A percentile compares a stretch with the other conserved stretches of the same genome.
phyloP scores from a whole-genome alignment of 306 rosid species.

The Canavalia gladiata region DNA sequence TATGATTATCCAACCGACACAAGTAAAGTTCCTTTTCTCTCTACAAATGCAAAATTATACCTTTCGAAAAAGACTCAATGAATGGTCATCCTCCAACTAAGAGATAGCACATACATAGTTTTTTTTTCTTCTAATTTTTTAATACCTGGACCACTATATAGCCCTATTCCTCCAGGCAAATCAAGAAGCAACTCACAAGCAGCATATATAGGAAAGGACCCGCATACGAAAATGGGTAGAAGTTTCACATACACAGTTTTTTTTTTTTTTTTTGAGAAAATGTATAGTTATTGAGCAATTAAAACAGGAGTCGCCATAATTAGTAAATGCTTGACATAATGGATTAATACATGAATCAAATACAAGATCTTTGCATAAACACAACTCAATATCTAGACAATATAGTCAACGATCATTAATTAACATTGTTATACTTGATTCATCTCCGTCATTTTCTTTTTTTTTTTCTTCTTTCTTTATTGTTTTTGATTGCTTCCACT shows the following conservation, averaged over 20 bases:
- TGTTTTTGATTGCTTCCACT: not conserved
- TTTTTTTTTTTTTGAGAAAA: no score
- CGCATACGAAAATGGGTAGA: no score
- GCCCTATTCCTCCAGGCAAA: not conserved
- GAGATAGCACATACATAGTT: not conserved
- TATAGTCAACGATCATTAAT: conserved; percentile 3
- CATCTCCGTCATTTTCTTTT: not conserved
- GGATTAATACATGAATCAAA: not conserved
- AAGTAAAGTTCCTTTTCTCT: not conserved
- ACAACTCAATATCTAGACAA: not conserved
- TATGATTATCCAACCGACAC: conserved; percentile 14
- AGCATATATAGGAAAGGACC: conserved; percentile 1
- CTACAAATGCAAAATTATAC: not conserved
- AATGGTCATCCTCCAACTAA: conserved; percentile 43
- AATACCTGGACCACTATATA: conserved; percentile 34
- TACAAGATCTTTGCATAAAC: not conserved
- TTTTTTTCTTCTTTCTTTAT: not conserved
- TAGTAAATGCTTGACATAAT: not conserved
- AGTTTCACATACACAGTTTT: not conserved
- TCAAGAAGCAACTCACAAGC: not conserved
- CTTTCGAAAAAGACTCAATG: conserved; percentile 13
- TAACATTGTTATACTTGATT: conserved; percentile 14
- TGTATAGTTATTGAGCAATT: no score
- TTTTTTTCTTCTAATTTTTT: not conserved
- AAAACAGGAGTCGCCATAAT: not conserved